Evolutionary conservation across 306 rosid genomes (phyloP).

Genomic region (Prunus davidiana): DNA sequence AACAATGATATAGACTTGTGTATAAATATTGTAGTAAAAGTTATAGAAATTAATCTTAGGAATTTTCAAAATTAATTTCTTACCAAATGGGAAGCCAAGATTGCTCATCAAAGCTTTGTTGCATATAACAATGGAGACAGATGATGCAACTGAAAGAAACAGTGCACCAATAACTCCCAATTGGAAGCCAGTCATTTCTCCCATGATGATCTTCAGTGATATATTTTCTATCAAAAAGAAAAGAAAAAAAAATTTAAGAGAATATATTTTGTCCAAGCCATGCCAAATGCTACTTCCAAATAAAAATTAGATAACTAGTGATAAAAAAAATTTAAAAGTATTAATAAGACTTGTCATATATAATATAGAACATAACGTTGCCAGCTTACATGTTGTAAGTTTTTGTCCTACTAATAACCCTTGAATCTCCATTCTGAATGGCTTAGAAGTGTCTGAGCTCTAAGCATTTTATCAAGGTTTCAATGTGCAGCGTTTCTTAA

Average conservation of each 20-base stretch:
- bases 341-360: too few relatives aligned
- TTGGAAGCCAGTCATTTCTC: slow-evolving; percentile 79
- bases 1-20: background rate
- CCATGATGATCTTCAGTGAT: slow-evolving; percentile 54
- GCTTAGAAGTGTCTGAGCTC: too few relatives aligned
- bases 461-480: too few relatives aligned
- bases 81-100: slow-evolving; percentile 67
- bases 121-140: slow-evolving; percentile 98
- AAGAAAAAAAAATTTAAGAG: background rate
- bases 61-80: background rate
- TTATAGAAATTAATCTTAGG: background rate
- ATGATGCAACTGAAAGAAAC: slow-evolving; percentile 93
- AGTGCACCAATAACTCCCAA: slow-evolving; percentile 89
- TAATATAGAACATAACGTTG: too few relatives aligned
- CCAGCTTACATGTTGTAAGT: too few relatives aligned
- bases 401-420: too few relatives aligned
- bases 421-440: too few relatives aligned
- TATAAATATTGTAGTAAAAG: too few relatives aligned
- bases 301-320: background rate
- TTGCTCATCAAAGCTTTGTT: slow-evolving; percentile 99
- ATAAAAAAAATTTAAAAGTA: too few relatives aligned
- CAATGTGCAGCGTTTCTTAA: too few relatives aligned
- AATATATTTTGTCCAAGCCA: background rate
- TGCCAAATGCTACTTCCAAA: background rate
- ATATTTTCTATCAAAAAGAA: background rate